These are phyloP conservation scores for Boechera divaricarpa DNA, from an alignment of 345 rosid species.

Conservation along the genomic window DNA sequence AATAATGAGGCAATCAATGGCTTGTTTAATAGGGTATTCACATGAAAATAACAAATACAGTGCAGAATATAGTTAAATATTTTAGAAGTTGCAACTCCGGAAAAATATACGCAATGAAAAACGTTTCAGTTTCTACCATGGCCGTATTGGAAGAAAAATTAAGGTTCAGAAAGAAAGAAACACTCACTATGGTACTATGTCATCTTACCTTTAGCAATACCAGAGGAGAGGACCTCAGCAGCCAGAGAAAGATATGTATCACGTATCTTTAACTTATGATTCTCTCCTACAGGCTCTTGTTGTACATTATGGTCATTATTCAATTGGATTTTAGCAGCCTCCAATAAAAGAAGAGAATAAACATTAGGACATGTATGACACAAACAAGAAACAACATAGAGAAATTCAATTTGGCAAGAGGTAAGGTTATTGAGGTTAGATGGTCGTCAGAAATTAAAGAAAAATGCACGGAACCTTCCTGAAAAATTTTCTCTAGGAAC, in stretches of 20 bases:
- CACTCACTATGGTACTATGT: slow-evolving; percentile 29
- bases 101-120: not conserved
- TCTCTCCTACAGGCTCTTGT: slow-evolving; percentile 61
- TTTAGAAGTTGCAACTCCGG: slow-evolving; percentile 20
- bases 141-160: slow-evolving; percentile 8
- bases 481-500: not conserved
- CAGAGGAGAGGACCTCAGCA: slow-evolving; percentile 54
- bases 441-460: slow-evolving; percentile 17
- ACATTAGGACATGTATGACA: slow-evolving; percentile 24
- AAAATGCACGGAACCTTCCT: slow-evolving; percentile 1
- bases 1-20: slow-evolving; percentile 22
- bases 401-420: slow-evolving; percentile 18
- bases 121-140: slow-evolving; percentile 8
- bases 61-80: not conserved
- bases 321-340: slow-evolving; percentile 78
- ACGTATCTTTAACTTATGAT: slow-evolving; percentile 56
- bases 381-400: slow-evolving; percentile 29
- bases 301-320: slow-evolving; percentile 58
- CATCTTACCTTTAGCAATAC: slow-evolving; percentile 57
- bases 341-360: slow-evolving; percentile 35
- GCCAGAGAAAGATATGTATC: slow-evolving; percentile 68
- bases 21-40: slow-evolving; percentile 26
- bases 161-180: slow-evolving; percentile 13
- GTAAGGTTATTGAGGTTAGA: slow-evolving; percentile 24
- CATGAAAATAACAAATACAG: slow-evolving; percentile 27